Base-by-base conservation (phyloP, 768 basidiomycete species). In the Leccinum arenicola region DNA sequence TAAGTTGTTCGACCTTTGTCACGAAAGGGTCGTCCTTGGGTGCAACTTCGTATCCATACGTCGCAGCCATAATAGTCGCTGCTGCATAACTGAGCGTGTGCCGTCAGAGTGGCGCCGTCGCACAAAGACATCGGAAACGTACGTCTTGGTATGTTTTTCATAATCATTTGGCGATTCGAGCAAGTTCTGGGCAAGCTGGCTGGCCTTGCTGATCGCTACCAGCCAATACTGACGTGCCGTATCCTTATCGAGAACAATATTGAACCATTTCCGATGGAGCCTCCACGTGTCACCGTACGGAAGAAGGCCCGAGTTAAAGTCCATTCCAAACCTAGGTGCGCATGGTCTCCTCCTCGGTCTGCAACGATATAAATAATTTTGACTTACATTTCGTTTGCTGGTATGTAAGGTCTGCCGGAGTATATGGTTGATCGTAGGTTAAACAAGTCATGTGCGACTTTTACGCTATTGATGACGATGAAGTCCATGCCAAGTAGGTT, bases 251-350 rank as follows among this genome's bases (percentile, higher is more conserved):
- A 76, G 48, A 3, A 56, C 52, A 10, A n/a, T 4, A 19, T 67
- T 64, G 52, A 57, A 67, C 55, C 72, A 21, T 35, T 64, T 74
- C 21, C 74, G 71, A 40, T 76, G 75, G 9, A 60, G 61, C 31
- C 66, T 63, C 75, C 72, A 75, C 38, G 29, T 27, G 50, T 58
- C 50, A 21, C 75, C 71, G 21, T 75, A 74, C 9, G 62, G 65
- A 36, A 76, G 57, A 43, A 72, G 54, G 1, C 56, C 65, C 27
- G 68, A 69, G 52, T 58, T 64, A 29, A 75, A 75, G 48, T 72
- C 63, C 58, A 72, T 59, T 11, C 72, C 72, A 54, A 73, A 68
- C 35, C 71, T 73, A 51, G 14, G 38, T 17, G 19, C 0, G 8
- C 31, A 4, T 25, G 27, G 5, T 25, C 27, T 6, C 43, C 27